Evolutionary conservation across 2,329 filamentous ascomycete species (phyloP).

Genomic region (Cryphonectria japonica): DNA sequence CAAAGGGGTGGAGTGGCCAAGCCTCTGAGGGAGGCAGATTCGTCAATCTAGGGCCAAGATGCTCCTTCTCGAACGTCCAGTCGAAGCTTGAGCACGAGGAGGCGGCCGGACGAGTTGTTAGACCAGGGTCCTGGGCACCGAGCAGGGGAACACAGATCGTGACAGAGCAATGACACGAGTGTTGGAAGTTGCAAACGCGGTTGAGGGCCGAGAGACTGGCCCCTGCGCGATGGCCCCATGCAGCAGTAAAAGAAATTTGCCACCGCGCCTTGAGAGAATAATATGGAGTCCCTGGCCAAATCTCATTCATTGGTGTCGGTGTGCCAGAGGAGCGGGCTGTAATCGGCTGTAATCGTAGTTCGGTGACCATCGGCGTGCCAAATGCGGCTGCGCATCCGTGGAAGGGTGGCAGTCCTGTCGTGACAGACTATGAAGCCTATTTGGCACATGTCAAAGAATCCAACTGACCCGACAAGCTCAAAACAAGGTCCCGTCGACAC

Average conservation of each 20-base stretch:
- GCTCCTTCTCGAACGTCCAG: neutral
- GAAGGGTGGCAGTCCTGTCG: neutral
- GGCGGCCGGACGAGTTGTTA: neutral
- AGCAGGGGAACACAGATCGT: neutral
- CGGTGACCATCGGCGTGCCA: neutral
- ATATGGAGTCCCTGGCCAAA: too few relatives aligned
- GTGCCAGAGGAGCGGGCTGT: neutral
- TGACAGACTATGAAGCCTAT: neutral
- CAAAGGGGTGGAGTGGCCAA: neutral
- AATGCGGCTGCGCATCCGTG: neutral
- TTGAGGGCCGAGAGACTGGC: neutral
- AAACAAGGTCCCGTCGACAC: neutral
- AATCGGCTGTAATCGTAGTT: neutral
- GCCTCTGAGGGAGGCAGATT: neutral
- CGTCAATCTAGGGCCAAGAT: neutral
- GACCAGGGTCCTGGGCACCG: neutral
- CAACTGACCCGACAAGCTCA: neutral
- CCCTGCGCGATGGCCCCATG: neutral
- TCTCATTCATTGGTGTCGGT: neutral
- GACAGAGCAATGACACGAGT: neutral
- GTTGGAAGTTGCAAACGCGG: neutral
- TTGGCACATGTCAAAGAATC: neutral
- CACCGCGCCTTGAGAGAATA: neutral
- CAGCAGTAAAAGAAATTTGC: neutral
- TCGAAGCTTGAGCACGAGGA: neutral